Conservation (phyloP, 2,329 filamentous ascomycete genomes). For the Berkeleyomyces rouxiae region DNA sequence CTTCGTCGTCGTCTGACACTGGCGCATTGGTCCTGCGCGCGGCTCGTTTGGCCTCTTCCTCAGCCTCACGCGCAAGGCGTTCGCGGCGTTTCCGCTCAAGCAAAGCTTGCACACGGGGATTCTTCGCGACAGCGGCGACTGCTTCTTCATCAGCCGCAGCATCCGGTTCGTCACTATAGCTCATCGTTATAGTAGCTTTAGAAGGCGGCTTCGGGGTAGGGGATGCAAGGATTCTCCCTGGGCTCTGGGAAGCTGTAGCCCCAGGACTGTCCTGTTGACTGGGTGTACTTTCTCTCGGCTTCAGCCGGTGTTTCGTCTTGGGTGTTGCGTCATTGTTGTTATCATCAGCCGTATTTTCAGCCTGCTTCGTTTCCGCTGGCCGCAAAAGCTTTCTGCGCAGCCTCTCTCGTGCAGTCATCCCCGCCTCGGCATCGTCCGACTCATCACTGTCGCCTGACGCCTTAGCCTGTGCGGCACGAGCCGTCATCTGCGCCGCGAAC, state of each 20-base stretch:
- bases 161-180: conserved; percentile 21
- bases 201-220: conserved; percentile 17
- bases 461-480: conserved; percentile 7
- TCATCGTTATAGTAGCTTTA: conserved; percentile 15
- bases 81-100: conserved; percentile 59
- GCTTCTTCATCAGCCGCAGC: conserved; percentile 26
- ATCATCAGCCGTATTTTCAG: conserved; percentile 19
- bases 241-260: not conserved
- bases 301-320: conserved; percentile 13
- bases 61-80: conserved; percentile 48
- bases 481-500: conserved; percentile 48
- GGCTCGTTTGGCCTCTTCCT: conserved; percentile 24
- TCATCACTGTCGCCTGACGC: conserved; percentile 27
- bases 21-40: conserved; percentile 27
- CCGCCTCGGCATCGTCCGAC: conserved; percentile 16
- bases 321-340: conserved; percentile 18
- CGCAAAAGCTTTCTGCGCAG: conserved; percentile 11
- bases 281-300: conserved; percentile 14
- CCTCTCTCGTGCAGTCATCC: conserved; percentile 7
- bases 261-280: conserved; percentile 19
- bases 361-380: conserved; percentile 19
- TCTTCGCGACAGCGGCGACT: conserved; percentile 26
- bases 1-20: conserved; percentile 24
- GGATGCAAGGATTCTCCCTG: not conserved
- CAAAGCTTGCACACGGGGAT: conserved; percentile 52